Evolutionary conservation across 2,329 filamentous ascomycete species (phyloP).

Genomic region (Pseudogymnoascus sp.): DNA sequence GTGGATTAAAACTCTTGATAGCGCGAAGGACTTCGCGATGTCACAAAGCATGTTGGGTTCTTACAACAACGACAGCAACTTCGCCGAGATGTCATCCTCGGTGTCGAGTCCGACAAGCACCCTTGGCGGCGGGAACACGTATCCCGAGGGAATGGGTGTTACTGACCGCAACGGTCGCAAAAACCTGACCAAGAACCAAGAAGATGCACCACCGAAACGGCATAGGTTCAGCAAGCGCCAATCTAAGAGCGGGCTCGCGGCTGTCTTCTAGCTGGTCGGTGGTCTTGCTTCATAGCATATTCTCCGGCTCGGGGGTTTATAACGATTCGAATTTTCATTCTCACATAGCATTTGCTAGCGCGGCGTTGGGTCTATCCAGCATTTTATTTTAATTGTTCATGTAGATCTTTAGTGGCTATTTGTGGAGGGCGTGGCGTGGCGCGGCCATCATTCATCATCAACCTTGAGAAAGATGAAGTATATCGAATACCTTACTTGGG

Average conservation of each 20-base stretch:
- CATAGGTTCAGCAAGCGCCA: conserved; percentile 84
- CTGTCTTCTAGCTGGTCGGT: conserved; percentile 56
- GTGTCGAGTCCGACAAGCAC: conserved; percentile 65
- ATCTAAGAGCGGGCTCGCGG: conserved; percentile 86
- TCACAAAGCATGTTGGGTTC: conserved; percentile 60
- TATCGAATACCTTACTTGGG: conserved; percentile 7
- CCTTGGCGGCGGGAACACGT: conserved; percentile 50
- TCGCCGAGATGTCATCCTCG: conserved; percentile 59
- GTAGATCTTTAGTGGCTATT: conserved; percentile 2
- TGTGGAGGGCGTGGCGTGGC: not conserved
- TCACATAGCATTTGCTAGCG: conserved; percentile 10
- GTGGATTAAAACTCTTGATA: conserved; percentile 84
- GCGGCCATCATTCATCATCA: conserved; percentile 1
- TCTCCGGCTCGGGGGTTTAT: not conserved
- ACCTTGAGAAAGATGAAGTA: conserved; percentile 1
- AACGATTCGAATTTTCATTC: conserved; percentile 4
- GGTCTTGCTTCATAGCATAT: not conserved
- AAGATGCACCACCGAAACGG: conserved; percentile 36
- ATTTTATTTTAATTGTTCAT: conserved; percentile 7
- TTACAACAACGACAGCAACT: conserved; percentile 58
- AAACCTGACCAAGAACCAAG: conserved; percentile 52
- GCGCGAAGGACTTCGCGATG: conserved; percentile 74
- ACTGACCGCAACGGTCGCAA: conserved; percentile 47
- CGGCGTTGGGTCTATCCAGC: conserved; percentile 5
- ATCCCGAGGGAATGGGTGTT: conserved; percentile 36